phyloP scores from a whole-genome alignment of 2,329 filamentous ascomycete species.

The Penicillium frequentans region DNA sequence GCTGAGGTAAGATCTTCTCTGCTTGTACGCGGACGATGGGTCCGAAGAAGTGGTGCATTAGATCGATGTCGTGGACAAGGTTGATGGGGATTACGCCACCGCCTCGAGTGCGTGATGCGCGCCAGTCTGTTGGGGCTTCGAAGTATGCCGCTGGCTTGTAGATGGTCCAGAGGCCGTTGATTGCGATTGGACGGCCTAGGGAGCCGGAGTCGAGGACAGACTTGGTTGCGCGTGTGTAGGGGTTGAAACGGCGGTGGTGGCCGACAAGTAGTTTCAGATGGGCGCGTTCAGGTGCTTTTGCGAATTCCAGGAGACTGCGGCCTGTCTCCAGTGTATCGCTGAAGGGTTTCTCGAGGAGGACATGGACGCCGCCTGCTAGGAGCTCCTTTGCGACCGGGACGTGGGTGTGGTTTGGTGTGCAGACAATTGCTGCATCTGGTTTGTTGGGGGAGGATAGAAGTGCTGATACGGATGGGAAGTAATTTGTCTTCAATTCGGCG shows the following conservation, averaged over 20 bases:
- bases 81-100: constrained; percentile 60
- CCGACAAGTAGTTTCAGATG: constrained; percentile 54
- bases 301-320: constrained; percentile 20
- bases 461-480: constrained; percentile 43
- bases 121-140: constrained; percentile 50
- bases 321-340: constrained; percentile 37
- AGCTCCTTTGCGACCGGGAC: constrained; percentile 53
- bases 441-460: constrained; percentile 42
- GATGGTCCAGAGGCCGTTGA: constrained; percentile 57
- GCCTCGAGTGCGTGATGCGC: constrained; percentile 39
- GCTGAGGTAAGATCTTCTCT: constrained; percentile 47
- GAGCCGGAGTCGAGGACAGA: constrained; percentile 39
- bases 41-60: constrained; percentile 58
- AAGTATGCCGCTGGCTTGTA: constrained; percentile 57
- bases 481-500: constrained; percentile 36
- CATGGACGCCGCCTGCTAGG: constrained; percentile 49
- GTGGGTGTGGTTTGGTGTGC: constrained; percentile 61
- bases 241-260: constrained; percentile 62
- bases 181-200: constrained; percentile 52
- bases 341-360: constrained; percentile 61
- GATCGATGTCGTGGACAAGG: constrained; percentile 61
- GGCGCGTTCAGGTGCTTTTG: constrained; percentile 18
- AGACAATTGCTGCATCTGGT: constrained; percentile 59
- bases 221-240: constrained; percentile 54
- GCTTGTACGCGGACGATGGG: constrained; percentile 54